Conservation (phyloP, 208 protist genomes). For the Leishmania major region DNA sequence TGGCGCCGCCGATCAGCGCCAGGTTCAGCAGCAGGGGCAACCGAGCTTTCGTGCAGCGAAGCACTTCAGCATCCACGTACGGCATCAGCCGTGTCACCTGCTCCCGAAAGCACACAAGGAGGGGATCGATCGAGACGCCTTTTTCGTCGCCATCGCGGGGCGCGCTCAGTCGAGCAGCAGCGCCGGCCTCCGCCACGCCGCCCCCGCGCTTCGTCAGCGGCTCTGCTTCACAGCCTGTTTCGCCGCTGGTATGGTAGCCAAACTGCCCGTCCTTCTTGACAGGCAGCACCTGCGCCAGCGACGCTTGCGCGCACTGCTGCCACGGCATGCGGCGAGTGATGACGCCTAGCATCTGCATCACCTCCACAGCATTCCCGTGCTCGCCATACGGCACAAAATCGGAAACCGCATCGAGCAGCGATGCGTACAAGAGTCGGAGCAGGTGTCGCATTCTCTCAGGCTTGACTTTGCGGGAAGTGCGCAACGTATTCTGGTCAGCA, state of each 20-base stretch:
- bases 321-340: conserved; percentile 26
- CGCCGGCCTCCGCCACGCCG: neutral
- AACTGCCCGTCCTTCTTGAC: neutral
- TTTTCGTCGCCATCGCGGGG: neutral
- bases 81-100: conserved; percentile 20
- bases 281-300: neutral
- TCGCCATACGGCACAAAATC: conserved; percentile 9
- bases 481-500: neutral
- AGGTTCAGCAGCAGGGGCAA: conserved; percentile 3
- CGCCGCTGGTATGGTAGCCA: neutral
- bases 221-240: neutral
- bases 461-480: neutral
- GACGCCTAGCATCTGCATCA: conserved; percentile 18
- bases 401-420: conserved; percentile 7
- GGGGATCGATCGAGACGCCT: neutral
- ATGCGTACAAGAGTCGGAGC: conserved; percentile 5
- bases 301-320: neutral
- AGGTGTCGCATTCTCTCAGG: neutral
- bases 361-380: conserved; percentile 9
- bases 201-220: neutral
- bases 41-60: neutral
- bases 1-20: conserved; percentile 11
- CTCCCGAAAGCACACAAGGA: conserved; percentile 3
- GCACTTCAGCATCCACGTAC: conserved; percentile 22
- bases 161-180: neutral